Evolutionary conservation across 306 rosid genomes (phyloP).

Genomic region (Styphnolobium japonicum): DNA sequence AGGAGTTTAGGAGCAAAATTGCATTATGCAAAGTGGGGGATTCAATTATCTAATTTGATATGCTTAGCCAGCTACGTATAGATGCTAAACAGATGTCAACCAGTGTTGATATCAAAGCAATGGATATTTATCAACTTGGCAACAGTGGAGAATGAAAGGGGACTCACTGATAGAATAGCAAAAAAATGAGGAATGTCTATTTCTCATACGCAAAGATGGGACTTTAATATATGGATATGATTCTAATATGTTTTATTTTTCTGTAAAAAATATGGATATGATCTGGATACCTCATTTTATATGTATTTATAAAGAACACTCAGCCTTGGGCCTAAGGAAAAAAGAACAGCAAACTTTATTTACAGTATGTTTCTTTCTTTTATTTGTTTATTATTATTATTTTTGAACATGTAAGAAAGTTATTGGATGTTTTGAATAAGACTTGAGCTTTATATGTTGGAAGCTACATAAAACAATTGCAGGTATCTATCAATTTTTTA

Average conservation of each 20-base stretch:
- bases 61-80: too few species aligned
- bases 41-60: too few species aligned
- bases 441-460: background rate
- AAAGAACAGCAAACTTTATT: background rate
- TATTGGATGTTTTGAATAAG: background rate
- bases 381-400: background rate
- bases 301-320: background rate
- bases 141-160: background rate
- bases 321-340: background rate
- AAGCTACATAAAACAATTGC: background rate
- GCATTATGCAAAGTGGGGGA: background rate
- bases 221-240: background rate
- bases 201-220: background rate
- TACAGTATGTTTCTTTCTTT: background rate
- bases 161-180: background rate
- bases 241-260: background rate
- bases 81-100: background rate
- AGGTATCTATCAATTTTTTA: background rate
- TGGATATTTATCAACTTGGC: background rate
- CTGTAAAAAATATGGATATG: background rate
- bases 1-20: background rate
- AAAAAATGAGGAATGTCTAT: background rate
- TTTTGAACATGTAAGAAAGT: background rate
- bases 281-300: background rate
- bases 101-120: background rate